phyloP scores from a whole-genome alignment of 768 basidiomycete genomes.

The Suillus plorans region DNA sequence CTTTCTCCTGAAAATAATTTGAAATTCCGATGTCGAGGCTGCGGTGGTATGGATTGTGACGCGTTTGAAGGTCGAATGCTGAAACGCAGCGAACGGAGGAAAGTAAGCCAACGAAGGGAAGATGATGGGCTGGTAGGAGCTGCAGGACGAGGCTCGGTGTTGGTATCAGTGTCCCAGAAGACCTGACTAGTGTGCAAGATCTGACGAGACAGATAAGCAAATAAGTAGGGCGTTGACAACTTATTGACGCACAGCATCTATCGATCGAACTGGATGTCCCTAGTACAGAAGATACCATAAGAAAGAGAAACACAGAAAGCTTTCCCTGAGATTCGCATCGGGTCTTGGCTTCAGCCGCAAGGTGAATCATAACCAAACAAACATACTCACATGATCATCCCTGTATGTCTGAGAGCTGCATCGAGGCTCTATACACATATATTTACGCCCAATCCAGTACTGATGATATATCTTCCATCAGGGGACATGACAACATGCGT shows the following conservation, averaged over 20 bases:
- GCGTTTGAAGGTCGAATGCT: background rate
- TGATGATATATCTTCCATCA: conserved; percentile 78
- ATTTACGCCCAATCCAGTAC: conserved; percentile 73
- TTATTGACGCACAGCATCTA: background rate
- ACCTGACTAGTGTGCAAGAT: background rate
- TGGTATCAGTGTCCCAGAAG: too few species aligned
- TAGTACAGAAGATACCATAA: background rate
- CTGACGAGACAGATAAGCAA: background rate
- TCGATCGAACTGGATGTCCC: background rate
- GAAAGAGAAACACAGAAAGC: background rate
- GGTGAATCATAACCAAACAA: background rate
- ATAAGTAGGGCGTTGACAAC: too few species aligned
- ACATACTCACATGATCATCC: background rate
- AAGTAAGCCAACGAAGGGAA: background rate
- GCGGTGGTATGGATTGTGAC: background rate
- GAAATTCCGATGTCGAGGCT: background rate
- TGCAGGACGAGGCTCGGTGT: too few species aligned
- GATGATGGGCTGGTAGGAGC: background rate
- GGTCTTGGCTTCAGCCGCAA: background rate
- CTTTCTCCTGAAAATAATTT: background rate
- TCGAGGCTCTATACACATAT: conserved; percentile 81
- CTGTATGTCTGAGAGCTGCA: background rate
- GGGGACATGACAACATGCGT: conserved; percentile 76
- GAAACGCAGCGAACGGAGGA: background rate
- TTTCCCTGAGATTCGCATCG: background rate